Evolutionary conservation across 768 basidiomycete genomes (phyloP).

Genomic region (Tephrocybe sp.): DNA sequence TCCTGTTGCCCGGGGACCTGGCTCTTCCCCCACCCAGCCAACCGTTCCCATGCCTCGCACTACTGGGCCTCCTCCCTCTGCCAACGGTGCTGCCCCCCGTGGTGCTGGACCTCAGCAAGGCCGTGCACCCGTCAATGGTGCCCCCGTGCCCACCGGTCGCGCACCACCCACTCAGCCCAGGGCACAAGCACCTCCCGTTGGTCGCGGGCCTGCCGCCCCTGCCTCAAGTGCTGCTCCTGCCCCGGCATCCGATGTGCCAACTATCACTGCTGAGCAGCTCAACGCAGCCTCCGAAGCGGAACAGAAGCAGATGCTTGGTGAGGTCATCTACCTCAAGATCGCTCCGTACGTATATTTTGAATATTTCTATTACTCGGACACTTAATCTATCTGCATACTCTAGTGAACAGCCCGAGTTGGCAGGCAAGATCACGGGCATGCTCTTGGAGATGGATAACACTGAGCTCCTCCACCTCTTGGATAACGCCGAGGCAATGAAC

Average conservation of each 20-base stretch:
- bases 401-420: slow-evolving; percentile 87
- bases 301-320: slow-evolving; percentile 99
- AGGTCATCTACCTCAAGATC: slow-evolving; percentile 92
- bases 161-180: slow-evolving; percentile 17
- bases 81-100: slow-evolving; percentile 51
- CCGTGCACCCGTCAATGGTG: slow-evolving; percentile 3
- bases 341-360: slow-evolving; percentile 58
- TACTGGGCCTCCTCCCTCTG: slow-evolving; percentile 45
- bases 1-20: slow-evolving; percentile 64
- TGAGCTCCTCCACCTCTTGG: slow-evolving; percentile 88
- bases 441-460: slow-evolving; percentile 97
- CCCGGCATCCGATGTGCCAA: slow-evolving; percentile 36
- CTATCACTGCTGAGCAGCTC: slow-evolving; percentile 47
- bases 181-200: slow-evolving; percentile 34
- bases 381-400: background rate
- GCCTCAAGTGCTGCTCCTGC: slow-evolving; percentile 40
- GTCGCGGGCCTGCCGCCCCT: slow-evolving; percentile 44
- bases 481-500: slow-evolving; percentile 78
- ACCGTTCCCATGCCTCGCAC: slow-evolving; percentile 65
- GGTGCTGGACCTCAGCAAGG: slow-evolving; percentile 26
- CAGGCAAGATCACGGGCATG: slow-evolving; percentile 99
- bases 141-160: slow-evolving; percentile 6
- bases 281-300: slow-evolving; percentile 70
- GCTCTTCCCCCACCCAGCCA: slow-evolving; percentile 65
- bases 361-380: slow-evolving; percentile 1